Evolutionary conservation across 2,329 filamentous ascomycete species (phyloP).

Genomic region (Pseudogymnoascus sp.): DNA sequence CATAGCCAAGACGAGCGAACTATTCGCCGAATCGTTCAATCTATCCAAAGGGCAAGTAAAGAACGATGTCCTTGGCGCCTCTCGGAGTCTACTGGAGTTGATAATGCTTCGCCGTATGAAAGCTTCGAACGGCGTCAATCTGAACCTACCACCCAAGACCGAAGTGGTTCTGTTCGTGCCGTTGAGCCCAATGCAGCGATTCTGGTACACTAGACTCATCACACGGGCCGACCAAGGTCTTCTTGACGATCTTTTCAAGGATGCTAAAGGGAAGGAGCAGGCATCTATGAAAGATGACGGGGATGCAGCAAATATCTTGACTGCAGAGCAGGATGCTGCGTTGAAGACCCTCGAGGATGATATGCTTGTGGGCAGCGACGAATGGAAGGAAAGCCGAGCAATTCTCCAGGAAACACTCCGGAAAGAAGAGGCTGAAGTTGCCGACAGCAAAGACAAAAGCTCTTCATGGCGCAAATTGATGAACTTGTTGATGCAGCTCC

Average conservation of each 20-base stretch:
- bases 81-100: slow-evolving; percentile 43
- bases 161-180: slow-evolving; percentile 50
- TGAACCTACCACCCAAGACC: slow-evolving; percentile 47
- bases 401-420: slow-evolving; percentile 36
- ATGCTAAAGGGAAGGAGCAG: slow-evolving; percentile 35
- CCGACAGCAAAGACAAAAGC: slow-evolving; percentile 18
- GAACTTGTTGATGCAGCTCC: slow-evolving; percentile 90
- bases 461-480: slow-evolving; percentile 51
- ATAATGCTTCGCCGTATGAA: slow-evolving; percentile 54
- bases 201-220: slow-evolving; percentile 49
- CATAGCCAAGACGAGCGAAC: slow-evolving; percentile 36
- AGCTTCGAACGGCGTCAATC: slow-evolving; percentile 41
- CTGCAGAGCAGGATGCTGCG: slow-evolving; percentile 27
- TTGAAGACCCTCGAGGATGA: slow-evolving; percentile 28
- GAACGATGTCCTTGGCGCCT: slow-evolving; percentile 42
- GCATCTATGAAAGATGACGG: slow-evolving; percentile 23
- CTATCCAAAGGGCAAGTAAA: slow-evolving; percentile 45
- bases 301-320: slow-evolving; percentile 28
- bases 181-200: slow-evolving; percentile 47
- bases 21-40: slow-evolving; percentile 49
- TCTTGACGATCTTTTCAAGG: slow-evolving; percentile 43
- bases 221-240: slow-evolving; percentile 43
- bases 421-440: slow-evolving; percentile 18
- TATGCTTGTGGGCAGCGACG: slow-evolving; percentile 24
- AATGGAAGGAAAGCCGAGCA: slow-evolving; percentile 38